These are phyloP conservation scores for Nemania bipapillata DNA, from an alignment of 2,329 filamentous ascomycete genomes.

Conservation along the genomic window DNA sequence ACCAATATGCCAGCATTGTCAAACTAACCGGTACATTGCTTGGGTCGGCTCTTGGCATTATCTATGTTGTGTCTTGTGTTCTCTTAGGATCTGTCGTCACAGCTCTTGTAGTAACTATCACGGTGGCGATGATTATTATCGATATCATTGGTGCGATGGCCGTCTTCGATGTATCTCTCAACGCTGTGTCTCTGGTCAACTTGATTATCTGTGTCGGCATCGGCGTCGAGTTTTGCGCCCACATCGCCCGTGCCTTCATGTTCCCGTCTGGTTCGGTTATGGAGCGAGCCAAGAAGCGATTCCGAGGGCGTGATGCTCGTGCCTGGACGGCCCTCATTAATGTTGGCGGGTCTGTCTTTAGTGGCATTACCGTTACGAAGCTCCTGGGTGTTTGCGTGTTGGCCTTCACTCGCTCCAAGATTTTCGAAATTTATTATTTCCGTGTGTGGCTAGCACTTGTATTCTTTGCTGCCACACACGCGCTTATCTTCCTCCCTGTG, in stretches of 20 bases:
- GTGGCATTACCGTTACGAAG: slow-evolving; percentile 95
- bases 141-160: slow-evolving; percentile 98
- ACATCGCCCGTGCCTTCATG: slow-evolving; percentile 94
- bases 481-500: slow-evolving; percentile 90
- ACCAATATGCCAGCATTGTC: slow-evolving; percentile 91
- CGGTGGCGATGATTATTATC: slow-evolving; percentile 90
- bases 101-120: slow-evolving; percentile 81
- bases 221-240: slow-evolving; percentile 95
- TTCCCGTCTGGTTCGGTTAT: slow-evolving; percentile 87
- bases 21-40: slow-evolving; percentile 81
- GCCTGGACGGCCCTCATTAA: slow-evolving; percentile 95
- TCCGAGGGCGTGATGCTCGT: slow-evolving; percentile 83
- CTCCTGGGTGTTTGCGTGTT: slow-evolving; percentile 90
- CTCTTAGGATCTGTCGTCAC: slow-evolving; percentile 87
- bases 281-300: slow-evolving; percentile 80
- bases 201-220: slow-evolving; percentile 97
- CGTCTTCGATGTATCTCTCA: slow-evolving; percentile 85
- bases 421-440: slow-evolving; percentile 99
- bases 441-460: slow-evolving; percentile 94
- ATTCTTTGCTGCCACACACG: slow-evolving; percentile 86
- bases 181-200: slow-evolving; percentile 95
- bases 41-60: slow-evolving; percentile 83
- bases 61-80: slow-evolving; percentile 80
- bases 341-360: slow-evolving; percentile 93
- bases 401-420: slow-evolving; percentile 95